phyloP scores from a whole-genome alignment of 371 early-diverging fungal species.

The Cokeromyces recurvatus region DNA sequence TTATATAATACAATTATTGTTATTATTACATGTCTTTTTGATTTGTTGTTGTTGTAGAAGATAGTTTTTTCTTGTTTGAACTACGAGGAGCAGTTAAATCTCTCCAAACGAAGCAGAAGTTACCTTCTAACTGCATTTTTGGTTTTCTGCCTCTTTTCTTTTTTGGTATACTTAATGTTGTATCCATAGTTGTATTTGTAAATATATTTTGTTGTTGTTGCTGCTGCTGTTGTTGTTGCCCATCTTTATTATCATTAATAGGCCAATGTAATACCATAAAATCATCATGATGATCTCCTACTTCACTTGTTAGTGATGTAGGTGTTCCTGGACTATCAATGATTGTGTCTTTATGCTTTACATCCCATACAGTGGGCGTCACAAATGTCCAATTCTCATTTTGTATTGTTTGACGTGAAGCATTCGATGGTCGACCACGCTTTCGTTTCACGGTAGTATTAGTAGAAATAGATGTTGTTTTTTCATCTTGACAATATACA shows the following conservation, averaged over 20 bases:
- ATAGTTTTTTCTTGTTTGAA: conserved; percentile 19
- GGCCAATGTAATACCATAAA: no score
- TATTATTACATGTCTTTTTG: background rate
- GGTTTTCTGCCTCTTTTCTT: conserved; percentile 47
- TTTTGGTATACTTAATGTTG: conserved; percentile 34
- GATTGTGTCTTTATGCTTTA: conserved; percentile 7
- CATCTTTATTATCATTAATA: no score
- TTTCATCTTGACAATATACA: background rate
- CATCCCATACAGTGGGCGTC: conserved; percentile 22
- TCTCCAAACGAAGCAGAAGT: conserved; percentile 49
- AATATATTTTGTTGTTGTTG: conserved; percentile 36
- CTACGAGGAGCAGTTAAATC: conserved; percentile 37
- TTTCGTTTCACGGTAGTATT: conserved; percentile 26
- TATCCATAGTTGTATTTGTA: conserved; percentile 39
- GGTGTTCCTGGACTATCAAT: no score
- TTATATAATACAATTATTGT: no score
- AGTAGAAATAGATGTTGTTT: no score
- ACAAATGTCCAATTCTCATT: background rate
- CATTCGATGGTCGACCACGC: conserved; percentile 43
- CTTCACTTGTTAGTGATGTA: no score
- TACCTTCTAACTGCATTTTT: conserved; percentile 41
- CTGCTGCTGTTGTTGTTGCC: no score
- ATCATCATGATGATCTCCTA: no score
- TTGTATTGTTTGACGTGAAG: no score
- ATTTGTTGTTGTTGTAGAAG: background rate